Evolutionary conservation across 2,329 filamentous ascomycete genomes (phyloP).

Genomic region (Ascochyta koolunga): DNA sequence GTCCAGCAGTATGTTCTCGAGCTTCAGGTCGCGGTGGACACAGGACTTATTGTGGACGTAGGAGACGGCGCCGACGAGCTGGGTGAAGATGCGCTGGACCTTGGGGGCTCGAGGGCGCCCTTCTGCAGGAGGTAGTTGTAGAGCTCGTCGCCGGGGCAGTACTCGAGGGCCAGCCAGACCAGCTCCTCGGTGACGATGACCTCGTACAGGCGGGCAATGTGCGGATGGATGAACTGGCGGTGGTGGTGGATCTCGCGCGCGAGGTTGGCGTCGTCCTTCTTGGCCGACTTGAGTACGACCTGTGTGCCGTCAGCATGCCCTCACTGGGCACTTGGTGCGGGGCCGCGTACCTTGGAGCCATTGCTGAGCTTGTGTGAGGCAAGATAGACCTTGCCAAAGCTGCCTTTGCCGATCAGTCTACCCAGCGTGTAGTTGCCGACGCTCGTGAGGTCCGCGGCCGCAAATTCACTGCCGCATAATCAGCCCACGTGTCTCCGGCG

Average conservation of each 20-base stretch:
- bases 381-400: slow-evolving; percentile 97
- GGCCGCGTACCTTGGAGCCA: slow-evolving; percentile 81
- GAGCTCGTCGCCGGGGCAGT: slow-evolving; percentile 94
- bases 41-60: slow-evolving; percentile 96
- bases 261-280: slow-evolving; percentile 93
- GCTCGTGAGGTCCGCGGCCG: slow-evolving; percentile 84
- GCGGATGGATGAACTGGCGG: slow-evolving; percentile 94
- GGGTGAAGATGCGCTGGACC: slow-evolving; percentile 94
- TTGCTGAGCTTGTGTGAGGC: slow-evolving; percentile 97
- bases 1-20: slow-evolving; percentile 95
- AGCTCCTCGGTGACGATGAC: slow-evolving; percentile 94
- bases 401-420: slow-evolving; percentile 92
- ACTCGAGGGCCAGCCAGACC: slow-evolving; percentile 97
- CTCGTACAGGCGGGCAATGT: slow-evolving; percentile 96
- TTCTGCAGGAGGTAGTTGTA: slow-evolving; percentile 94
- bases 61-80: slow-evolving; percentile 90
- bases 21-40: slow-evolving; percentile 93
- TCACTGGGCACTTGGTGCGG: no score
- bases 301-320: slow-evolving; percentile 48
- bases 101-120: slow-evolving; percentile 84
- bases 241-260: slow-evolving; percentile 98
- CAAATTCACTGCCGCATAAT: slow-evolving; percentile 77
- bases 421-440: slow-evolving; percentile 96
- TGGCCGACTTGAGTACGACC: slow-evolving; percentile 98
- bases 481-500: slow-evolving; percentile 1